These are phyloP conservation scores for Chalaropsis ovoidea DNA, from an alignment of 2,329 filamentous ascomycete species.

Conservation along the genomic window DNA sequence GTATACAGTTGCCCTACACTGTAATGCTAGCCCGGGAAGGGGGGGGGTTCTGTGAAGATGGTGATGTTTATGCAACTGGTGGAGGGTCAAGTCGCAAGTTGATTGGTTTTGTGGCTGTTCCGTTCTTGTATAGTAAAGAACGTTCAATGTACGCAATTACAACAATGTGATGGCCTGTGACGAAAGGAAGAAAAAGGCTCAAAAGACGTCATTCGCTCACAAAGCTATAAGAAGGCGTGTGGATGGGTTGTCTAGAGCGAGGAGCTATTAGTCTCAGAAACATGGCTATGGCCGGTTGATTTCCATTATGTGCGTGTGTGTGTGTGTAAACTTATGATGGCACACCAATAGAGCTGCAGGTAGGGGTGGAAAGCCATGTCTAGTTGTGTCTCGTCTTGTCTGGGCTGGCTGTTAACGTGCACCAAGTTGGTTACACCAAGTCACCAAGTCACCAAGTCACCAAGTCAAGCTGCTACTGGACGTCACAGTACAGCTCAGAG, in stretches of 20 bases:
- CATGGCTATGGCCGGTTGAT: not conserved
- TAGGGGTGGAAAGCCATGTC: not conserved
- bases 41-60: not conserved
- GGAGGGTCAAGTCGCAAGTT: not conserved
- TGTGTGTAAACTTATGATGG: not conserved
- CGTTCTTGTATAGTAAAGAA: not conserved
- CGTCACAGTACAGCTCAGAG: not conserved
- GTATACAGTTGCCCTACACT: not conserved
- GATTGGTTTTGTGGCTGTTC: not conserved
- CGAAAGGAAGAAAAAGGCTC: not conserved
- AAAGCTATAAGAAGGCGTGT: not conserved
- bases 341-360: not conserved
- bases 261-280: not conserved
- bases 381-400: not conserved
- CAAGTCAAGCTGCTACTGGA: not conserved
- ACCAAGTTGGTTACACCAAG: slow-evolving; percentile 3
- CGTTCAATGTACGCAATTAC: not conserved
- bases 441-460: no score
- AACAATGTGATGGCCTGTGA: not conserved
- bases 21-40: not conserved
- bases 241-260: not conserved
- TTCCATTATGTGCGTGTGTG: not conserved
- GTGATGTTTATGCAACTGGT: not conserved
- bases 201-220: slow-evolving; percentile 1
- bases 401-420: not conserved